Evolutionary conservation across 495 filamentous ascomycete species (phyloP), one percentile per base, ranked within the genome.

Genomic region (Glonium stellatum): DNA sequence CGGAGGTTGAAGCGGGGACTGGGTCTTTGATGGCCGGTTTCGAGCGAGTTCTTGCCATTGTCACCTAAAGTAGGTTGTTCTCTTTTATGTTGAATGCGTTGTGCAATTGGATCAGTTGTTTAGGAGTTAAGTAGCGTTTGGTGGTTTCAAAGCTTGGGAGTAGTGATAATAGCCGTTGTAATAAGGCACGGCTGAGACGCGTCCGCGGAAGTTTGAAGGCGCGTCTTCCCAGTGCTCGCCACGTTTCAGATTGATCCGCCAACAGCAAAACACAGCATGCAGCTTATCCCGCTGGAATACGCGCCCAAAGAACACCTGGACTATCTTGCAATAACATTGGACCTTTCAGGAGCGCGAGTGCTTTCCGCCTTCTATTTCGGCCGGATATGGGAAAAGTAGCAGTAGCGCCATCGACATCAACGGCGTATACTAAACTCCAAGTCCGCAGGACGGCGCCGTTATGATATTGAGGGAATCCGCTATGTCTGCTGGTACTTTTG

Each of bases 401-500:
- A 6, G 23, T 25, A 15, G 48, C 48, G 48, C 48, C 48, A 51
- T 51, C 48, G 56, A 58, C 48, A 36, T 53, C 25, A 31, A 49
- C n/a, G 34, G 19, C 31, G 18, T 36, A 46, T 9, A 35, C 27
- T 27, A 36, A 25, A 25, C 46, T 21, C 13, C 62, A 58, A 47
- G 35, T n/a, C 51, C 55, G 50, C 36, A 60, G 59, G 25, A 51
- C 23, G 12, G 19, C 48, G 6, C 23, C 8, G 48, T 31, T 23
- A 67, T 67, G 65, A 67, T 67, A 41, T 57, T 67, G 57, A 57
- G 65, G 52, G 60, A 67, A 57, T 63, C 59, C 42, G 60, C 65
- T 10, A 59, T 55, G 39, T 59, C 41, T 55, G 21, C n/a, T 19
- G 57, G 57, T 52, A 51, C 15, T 34, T 54, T 36, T 31, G 11